A percentile compares a stretch with the other conserved stretches of the same genome.
These are phyloP conservation scores for Cryomyces minteri DNA, from an alignment of 495 filamentous ascomycete genomes.

Conservation along the genomic window DNA sequence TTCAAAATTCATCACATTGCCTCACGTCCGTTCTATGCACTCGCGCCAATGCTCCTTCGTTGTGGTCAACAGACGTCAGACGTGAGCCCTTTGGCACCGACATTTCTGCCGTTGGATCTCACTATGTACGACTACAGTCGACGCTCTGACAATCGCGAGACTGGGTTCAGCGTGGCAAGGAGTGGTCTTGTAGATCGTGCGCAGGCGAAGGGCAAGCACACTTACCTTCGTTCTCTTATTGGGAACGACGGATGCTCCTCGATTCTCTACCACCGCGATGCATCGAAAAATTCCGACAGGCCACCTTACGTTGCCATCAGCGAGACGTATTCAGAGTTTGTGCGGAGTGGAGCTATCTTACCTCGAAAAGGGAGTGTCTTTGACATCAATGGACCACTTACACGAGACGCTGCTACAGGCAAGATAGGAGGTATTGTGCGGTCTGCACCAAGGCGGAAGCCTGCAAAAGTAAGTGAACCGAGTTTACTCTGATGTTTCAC, in stretches of 20 bases:
- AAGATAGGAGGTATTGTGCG: too few species aligned
- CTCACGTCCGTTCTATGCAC: constrained; percentile 50
- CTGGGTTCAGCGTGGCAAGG: constrained; percentile 27
- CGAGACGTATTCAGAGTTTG: constrained; percentile 54
- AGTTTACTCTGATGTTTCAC: too few species aligned
- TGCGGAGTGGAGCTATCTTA: constrained; percentile 43
- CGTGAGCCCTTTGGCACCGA: constrained; percentile 3
- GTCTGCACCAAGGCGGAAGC: too few species aligned
- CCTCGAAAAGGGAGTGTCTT: constrained; percentile 23
- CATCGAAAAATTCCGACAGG: not conserved
- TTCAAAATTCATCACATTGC: constrained; percentile 47
- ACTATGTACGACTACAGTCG: constrained; percentile 50
- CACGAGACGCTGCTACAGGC: too few species aligned
- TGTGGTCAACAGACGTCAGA: constrained; percentile 15
- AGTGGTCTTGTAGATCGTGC: constrained; percentile 36
- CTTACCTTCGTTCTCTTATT: constrained; percentile 24
- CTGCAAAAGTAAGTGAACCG: too few species aligned
- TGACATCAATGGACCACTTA: not conserved
- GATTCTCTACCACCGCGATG: not conserved
- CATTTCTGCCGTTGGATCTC: constrained; percentile 60
- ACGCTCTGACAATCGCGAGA: constrained; percentile 27
- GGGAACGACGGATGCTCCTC: not conserved
- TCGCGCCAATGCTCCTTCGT: constrained; percentile 43
- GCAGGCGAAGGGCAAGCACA: constrained; percentile 30
- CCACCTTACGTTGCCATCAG: constrained; percentile 49